A percentile compares a stretch with the other conserved stretches of the same genome.
Evolutionary conservation across 75 land plant species (phyloP).

Genomic region (Picea sitchensis): DNA sequence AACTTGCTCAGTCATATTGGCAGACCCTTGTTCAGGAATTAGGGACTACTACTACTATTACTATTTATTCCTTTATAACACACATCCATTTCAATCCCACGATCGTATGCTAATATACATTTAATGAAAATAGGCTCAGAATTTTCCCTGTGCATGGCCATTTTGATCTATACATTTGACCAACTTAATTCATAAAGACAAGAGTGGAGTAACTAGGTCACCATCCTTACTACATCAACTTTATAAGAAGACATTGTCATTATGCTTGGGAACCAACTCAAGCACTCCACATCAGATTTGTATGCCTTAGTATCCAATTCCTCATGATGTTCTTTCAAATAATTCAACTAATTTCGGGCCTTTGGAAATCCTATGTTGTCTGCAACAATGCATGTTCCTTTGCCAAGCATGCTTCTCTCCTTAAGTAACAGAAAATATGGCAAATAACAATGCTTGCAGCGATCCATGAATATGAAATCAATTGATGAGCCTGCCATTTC

Average conservation of each 20-base stretch:
- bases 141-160: too few relatives aligned
- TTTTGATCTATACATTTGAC: too few relatives aligned
- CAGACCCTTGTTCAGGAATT: too few relatives aligned
- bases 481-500: not conserved
- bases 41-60: too few relatives aligned
- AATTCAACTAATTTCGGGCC: slow-evolving; percentile 2
- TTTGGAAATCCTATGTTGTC: slow-evolving; percentile 19
- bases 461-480: slow-evolving; percentile 24
- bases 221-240: not conserved
- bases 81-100: too few relatives aligned
- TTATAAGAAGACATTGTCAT: slow-evolving; percentile 13
- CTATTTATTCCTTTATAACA: too few relatives aligned
- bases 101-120: too few relatives aligned
- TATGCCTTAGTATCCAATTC: not conserved
- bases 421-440: slow-evolving; percentile 19
- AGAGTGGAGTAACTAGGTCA: too few relatives aligned
- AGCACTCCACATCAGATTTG: slow-evolving; percentile 7
- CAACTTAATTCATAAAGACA: too few relatives aligned
- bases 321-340: not conserved
- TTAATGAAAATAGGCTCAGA: too few relatives aligned
- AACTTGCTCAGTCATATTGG: too few relatives aligned
- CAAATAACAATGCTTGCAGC: slow-evolving; percentile 15
- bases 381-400: slow-evolving; percentile 19
- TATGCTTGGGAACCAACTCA: slow-evolving; percentile 6
- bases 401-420: slow-evolving; percentile 5